Conservation (phyloP, 2,329 filamentous ascomycete genomes). For the Neonectria magnoliae region DNA sequence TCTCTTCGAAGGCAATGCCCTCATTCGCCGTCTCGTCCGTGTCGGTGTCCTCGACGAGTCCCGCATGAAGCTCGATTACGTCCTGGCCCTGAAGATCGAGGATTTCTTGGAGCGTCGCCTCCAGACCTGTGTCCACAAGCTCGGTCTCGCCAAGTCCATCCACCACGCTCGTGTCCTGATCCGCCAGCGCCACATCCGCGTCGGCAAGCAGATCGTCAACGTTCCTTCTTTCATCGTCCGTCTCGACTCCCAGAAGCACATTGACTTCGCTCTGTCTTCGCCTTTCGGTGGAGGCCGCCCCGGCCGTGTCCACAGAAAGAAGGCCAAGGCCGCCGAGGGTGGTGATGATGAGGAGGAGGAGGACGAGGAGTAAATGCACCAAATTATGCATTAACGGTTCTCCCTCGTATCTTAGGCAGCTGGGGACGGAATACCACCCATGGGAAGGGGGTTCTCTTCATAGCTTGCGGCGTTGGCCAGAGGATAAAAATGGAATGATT, state of each 20-base stretch:
- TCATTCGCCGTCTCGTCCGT: constrained; percentile 99
- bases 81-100: constrained; percentile 98
- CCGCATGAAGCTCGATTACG: constrained; percentile 99
- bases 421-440: constrained; percentile 50
- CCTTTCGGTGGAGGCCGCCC: constrained; percentile 97
- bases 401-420: constrained; percentile 43
- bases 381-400: constrained; percentile 44
- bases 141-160: constrained; percentile 99
- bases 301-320: constrained; percentile 99
- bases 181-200: constrained; percentile 99
- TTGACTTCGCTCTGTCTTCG: constrained; percentile 97
- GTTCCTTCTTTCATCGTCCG: constrained; percentile 99
- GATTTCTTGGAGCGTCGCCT: constrained; percentile 99
- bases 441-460: constrained; percentile 55
- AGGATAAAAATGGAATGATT: constrained; percentile 60
- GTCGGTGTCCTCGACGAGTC: constrained; percentile 99
- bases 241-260: constrained; percentile 99
- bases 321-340: constrained; percentile 95
- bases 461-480: constrained; percentile 63
- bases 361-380: constrained; percentile 75
- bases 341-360: constrained; percentile 85
- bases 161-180: constrained; percentile 99
- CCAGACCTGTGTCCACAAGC: constrained; percentile 99
- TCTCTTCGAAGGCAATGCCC: constrained; percentile 99
- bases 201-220: constrained; percentile 99